These are phyloP conservation scores for Wickerhamomyces pijperi DNA, from an alignment of 805 yeast genomes.

Conservation along the genomic window DNA sequence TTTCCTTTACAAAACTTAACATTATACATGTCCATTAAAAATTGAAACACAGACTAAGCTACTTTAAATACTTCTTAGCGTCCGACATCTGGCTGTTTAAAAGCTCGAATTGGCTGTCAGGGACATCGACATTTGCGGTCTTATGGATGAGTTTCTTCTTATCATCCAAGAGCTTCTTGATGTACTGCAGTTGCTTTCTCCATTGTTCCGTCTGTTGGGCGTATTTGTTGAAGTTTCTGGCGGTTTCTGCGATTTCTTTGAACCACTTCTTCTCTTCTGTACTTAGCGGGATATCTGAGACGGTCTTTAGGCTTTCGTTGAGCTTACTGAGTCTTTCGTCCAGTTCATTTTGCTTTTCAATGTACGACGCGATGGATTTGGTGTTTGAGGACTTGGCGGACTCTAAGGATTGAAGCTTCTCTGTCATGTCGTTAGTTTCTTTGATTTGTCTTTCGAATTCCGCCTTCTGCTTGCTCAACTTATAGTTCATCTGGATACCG, in stretches of 20 bases:
- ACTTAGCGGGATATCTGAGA: conserved; percentile 23
- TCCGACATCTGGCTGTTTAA: not conserved
- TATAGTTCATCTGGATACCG: conserved; percentile 24
- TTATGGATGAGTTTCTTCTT: not conserved
- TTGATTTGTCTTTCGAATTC: conserved; percentile 32
- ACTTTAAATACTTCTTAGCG: not conserved
- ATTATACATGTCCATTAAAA: not conserved
- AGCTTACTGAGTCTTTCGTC: conserved; percentile 22
- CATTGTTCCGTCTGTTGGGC: conserved; percentile 18
- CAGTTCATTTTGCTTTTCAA: conserved; percentile 23
- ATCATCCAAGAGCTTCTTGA: conserved; percentile 13
- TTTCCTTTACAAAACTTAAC: too few species aligned
- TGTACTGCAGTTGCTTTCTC: conserved; percentile 19
- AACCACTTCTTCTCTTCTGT: conserved; percentile 35
- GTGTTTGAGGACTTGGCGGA: conserved; percentile 8
- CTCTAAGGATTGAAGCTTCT: conserved; percentile 9
- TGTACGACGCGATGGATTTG: conserved; percentile 9
- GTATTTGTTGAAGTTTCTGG: conserved; percentile 20
- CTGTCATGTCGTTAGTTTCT: conserved; percentile 14
- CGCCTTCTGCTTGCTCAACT: conserved; percentile 26
- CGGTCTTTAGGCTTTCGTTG: conserved; percentile 15
- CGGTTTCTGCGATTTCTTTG: conserved; percentile 26
- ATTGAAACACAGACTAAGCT: too few species aligned
- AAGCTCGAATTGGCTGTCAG: not conserved
- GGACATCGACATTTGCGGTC: not conserved